These are phyloP conservation scores for Melastoma malabathricum DNA, from an alignment of 345 rosid genomes.

Conservation along the genomic window DNA sequence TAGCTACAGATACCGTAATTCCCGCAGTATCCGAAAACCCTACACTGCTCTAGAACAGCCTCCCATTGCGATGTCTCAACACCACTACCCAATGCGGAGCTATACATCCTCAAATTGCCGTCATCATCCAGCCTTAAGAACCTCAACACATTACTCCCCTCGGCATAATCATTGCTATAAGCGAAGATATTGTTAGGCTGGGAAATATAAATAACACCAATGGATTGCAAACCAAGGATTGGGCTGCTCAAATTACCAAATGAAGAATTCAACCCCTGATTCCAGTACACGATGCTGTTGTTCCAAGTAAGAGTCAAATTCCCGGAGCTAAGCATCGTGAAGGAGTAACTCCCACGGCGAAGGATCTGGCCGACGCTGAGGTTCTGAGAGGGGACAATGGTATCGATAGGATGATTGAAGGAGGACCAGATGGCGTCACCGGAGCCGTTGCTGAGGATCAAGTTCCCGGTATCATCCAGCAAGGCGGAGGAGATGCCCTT, in stretches of 20 bases:
- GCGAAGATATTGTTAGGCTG: conserved; percentile 15
- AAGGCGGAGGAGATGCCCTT: conserved; percentile 38
- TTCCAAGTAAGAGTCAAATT: conserved; percentile 47
- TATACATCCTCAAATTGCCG: conserved; percentile 57
- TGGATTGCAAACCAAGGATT: conserved; percentile 22
- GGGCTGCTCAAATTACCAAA: conserved; percentile 29
- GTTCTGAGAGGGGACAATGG: conserved; percentile 43
- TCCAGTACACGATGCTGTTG: conserved; percentile 27
- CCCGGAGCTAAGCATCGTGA: conserved; percentile 22
- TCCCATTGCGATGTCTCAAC: conserved; percentile 25
- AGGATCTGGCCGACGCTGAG: conserved; percentile 14
- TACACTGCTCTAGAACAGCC: conserved; percentile 45
- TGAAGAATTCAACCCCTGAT: conserved; percentile 33
- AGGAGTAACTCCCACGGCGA: conserved; percentile 39
- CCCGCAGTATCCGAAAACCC: conserved; percentile 49
- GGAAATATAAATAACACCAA: conserved; percentile 25
- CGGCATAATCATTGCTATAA: conserved; percentile 47
- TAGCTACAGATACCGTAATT: conserved; percentile 49
- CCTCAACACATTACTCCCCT: conserved; percentile 35
- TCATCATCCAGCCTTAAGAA: conserved; percentile 37
- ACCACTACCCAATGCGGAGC: conserved; percentile 16
- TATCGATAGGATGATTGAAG: conserved; percentile 38
- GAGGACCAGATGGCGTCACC: conserved; percentile 35
- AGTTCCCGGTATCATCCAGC: conserved; percentile 40
- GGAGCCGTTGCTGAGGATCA: conserved; percentile 18